phyloP scores from a whole-genome alignment of 192 early-diverging fungal genomes.

The Allomyces macrogynus region DNA sequence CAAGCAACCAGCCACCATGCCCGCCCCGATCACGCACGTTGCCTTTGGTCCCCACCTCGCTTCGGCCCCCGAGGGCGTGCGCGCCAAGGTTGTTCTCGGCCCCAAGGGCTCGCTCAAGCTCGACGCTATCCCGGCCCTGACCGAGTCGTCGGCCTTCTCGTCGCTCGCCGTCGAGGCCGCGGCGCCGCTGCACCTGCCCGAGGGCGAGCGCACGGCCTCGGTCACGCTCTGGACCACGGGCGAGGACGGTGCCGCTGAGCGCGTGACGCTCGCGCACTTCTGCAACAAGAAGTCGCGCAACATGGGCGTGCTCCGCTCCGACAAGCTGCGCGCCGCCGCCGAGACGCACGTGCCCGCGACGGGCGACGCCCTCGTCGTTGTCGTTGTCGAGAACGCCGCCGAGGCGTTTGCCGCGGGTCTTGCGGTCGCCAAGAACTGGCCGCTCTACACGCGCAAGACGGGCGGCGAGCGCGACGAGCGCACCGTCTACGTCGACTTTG shows the following conservation, averaged over 20 bases:
- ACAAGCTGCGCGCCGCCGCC: slow-evolving; percentile 15
- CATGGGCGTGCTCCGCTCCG: slow-evolving; percentile 16
- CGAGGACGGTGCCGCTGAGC: not conserved
- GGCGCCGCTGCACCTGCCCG: not conserved
- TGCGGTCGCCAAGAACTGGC: slow-evolving; percentile 2
- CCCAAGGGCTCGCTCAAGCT: not conserved
- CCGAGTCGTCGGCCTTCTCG: not conserved
- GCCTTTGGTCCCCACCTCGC: too few relatives aligned
- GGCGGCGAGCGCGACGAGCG: not conserved
- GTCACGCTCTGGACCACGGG: not conserved
- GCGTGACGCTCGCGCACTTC: slow-evolving; percentile 3
- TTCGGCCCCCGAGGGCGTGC: too few relatives aligned
- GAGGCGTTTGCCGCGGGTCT: slow-evolving; percentile 5
- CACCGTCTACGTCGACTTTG: slow-evolving; percentile 3
- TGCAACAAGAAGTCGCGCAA: slow-evolving; percentile 11
- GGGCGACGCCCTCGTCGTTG: slow-evolving; percentile 5
- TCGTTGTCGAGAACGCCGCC: not conserved
- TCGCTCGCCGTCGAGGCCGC: not conserved
- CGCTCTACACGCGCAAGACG: slow-evolving; percentile 14
- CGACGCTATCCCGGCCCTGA: not conserved
- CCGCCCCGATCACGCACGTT: too few relatives aligned
- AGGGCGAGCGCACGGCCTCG: not conserved
- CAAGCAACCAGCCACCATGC: too few relatives aligned
- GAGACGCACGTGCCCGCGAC: slow-evolving; percentile 5
- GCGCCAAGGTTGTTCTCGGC: slow-evolving; percentile 4